Percentiles rank a stretch among this genome's conserved stretches.
Conservation (phyloP, 2,329 filamentous ascomycete species). For the Xylariaceae sp. region DNA sequence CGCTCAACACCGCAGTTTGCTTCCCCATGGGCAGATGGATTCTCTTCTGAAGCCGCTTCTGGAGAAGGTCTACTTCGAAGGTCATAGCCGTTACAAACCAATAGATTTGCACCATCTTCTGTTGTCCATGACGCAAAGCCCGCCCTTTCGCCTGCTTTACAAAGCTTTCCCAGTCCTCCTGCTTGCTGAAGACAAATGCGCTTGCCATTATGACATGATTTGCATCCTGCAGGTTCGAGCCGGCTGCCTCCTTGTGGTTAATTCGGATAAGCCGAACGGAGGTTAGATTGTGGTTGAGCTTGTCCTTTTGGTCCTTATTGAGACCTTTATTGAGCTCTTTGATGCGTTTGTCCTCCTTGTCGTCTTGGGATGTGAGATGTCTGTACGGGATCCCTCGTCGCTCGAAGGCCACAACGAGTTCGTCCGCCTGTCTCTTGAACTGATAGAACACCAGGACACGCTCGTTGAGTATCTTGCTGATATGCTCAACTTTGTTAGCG, state of each 20-base stretch:
- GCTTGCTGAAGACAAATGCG: slow-evolving; percentile 30
- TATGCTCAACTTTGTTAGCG: slow-evolving; percentile 11
- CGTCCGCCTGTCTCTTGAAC: slow-evolving; percentile 26
- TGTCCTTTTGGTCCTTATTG: neutral
- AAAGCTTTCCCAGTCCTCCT: slow-evolving; percentile 32
- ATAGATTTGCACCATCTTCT: slow-evolving; percentile 35
- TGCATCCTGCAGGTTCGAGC: slow-evolving; percentile 39
- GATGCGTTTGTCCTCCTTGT: no score
- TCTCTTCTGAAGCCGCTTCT: slow-evolving; percentile 24
- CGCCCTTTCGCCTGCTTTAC: slow-evolving; percentile 40
- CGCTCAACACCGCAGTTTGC: neutral
- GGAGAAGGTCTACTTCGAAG: slow-evolving; percentile 39
- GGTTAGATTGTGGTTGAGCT: neutral
- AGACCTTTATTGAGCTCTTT: neutral
- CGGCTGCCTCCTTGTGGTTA: slow-evolving; percentile 37
- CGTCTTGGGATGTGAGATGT: slow-evolving; percentile 1
- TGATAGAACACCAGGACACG: slow-evolving; percentile 38
- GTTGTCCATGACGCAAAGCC: slow-evolving; percentile 38
- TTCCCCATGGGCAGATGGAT: neutral
- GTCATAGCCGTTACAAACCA: slow-evolving; percentile 38
- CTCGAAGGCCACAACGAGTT: slow-evolving; percentile 23
- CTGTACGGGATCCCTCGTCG: slow-evolving; percentile 13
- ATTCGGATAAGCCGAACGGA: slow-evolving; percentile 36
- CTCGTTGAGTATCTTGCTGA: slow-evolving; percentile 15
- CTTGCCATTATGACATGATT: slow-evolving; percentile 41